phyloP scores from a whole-genome alignment of 164 flowering plant species.

The Stephania yunnanensis region DNA sequence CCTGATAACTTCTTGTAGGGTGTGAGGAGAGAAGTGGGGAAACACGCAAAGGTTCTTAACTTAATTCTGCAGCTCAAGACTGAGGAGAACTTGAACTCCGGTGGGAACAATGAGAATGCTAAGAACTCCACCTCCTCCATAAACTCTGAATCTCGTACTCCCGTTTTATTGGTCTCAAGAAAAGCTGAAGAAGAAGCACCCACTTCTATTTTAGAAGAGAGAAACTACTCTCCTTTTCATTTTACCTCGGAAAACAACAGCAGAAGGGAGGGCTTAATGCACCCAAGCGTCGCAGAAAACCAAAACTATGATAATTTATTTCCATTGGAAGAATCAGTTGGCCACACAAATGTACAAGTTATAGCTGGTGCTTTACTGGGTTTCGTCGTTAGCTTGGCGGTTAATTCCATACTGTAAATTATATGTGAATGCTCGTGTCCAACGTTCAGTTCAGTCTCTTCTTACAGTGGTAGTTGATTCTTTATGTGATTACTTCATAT shows the following conservation, averaged over 20 bases:
- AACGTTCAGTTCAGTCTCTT: not conserved
- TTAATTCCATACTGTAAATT: constrained; percentile 25
- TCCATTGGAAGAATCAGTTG: constrained; percentile 62
- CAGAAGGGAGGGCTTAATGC: not conserved
- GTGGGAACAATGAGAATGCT: constrained; percentile 13
- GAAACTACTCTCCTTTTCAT: constrained; percentile 9
- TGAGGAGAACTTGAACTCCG: constrained; percentile 11
- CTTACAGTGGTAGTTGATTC: not conserved
- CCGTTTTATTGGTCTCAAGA: constrained; percentile 13
- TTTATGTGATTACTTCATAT: not conserved
- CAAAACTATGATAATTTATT: not conserved
- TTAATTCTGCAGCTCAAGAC: constrained; percentile 16
- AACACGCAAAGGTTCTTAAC: constrained; percentile 66
- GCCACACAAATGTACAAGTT: constrained; percentile 77
- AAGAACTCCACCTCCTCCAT: not conserved
- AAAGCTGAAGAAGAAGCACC: constrained; percentile 22
- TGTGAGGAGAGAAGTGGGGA: constrained; percentile 86
- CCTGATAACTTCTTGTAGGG: constrained; percentile 38
- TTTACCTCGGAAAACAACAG: constrained; percentile 9
- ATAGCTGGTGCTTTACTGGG: constrained; percentile 75
- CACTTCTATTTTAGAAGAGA: constrained; percentile 11
- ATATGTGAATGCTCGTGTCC: not conserved
- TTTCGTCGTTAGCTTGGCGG: constrained; percentile 49
- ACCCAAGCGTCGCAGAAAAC: not conserved
- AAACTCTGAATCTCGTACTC: constrained; percentile 20